Base-by-base conservation (phyloP, 768 basidiomycete genomes). In the Hemileccinum impolitum region DNA sequence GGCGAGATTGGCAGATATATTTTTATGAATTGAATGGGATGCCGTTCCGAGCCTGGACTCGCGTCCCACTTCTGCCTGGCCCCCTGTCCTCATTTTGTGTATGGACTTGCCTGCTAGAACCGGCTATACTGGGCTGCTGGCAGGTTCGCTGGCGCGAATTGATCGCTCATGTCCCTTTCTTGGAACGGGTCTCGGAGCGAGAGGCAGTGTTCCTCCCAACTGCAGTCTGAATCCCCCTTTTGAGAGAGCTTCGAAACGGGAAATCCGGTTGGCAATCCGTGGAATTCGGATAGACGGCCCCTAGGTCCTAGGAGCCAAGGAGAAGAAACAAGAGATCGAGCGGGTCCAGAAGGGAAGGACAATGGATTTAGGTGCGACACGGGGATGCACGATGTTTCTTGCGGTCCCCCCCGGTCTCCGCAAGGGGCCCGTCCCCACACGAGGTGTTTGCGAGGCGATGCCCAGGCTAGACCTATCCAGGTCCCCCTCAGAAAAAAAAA, bases 371-470 rank as follows among this genome's bases (percentile, higher is more conserved):
- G 23, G 23, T 23, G 23, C 23, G 23, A 30, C 32, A 19, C 39
- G 47, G 25, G 15, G 19, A 32, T 17, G 42, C 37, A 23, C 45
- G 52, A 28, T 19, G 38, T 23, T 3, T 36, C 37, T n/a, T 25
- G 43, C 44, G 44, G 43, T 39, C 23, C 23, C 40, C 15, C 18
- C 45, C 37, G 15, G 47, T 40, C 30, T 48, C 48, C 48, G 40
- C 44, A 38, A 43, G 17, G 32, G 25, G 4, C 12, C 19, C 21
- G 19, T 37, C 23, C 39, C 19, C 39, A 44, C 61, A 62, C 51
- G 60, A 53, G 60, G 61, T 19, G 4, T 25, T 63, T 63, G 55
- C 32, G 55, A 61, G 51, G 58, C 45, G 2, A 4, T 43, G 62
- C 14, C 52, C 9, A 12, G 28, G 28, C 28, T 49, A 50, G 53